A percentile compares a stretch with the other conserved stretches of the same genome.
These are phyloP conservation scores for Herpetospermum pedunculosum DNA, from an alignment of 306 rosid genomes.

Conservation along the genomic window DNA sequence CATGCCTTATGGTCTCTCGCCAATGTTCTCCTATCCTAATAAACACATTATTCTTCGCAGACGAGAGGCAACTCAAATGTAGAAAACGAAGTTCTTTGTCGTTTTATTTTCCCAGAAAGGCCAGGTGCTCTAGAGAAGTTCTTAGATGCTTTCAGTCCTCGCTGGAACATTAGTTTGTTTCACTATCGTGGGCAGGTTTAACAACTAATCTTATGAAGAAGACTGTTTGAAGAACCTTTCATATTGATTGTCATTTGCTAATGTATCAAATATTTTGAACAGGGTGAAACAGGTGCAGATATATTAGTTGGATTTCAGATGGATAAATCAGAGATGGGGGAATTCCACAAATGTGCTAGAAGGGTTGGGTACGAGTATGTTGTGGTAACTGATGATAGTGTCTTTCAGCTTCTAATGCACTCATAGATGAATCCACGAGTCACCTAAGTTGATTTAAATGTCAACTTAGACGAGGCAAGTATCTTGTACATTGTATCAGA, in stretches of 20 bases:
- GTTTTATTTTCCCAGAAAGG: conserved; percentile 83
- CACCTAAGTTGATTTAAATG: background rate
- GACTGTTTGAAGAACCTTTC: background rate
- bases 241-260: background rate
- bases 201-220: background rate
- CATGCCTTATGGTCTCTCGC: background rate
- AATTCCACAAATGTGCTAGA: conserved; percentile 38
- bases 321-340: conserved; percentile 37
- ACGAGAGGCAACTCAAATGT: conserved; percentile 64
- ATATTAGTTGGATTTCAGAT: conserved; percentile 85
- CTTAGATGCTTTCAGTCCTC: conserved; percentile 78
- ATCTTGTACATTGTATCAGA: conserved; percentile 6
- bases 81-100: conserved; percentile 73
- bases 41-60: conserved; percentile 28
- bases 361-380: conserved; percentile 55
- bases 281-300: conserved; percentile 88
- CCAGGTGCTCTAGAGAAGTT: conserved; percentile 86
- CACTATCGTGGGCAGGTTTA: conserved; percentile 73
- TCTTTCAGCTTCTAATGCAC: conserved; percentile 67
- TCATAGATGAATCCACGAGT: conserved; percentile 9
- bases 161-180: conserved; percentile 87
- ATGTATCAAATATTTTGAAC: conserved; percentile 1
- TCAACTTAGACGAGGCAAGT: background rate
- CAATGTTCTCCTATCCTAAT: background rate
- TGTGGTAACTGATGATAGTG: conserved; percentile 44